Evolutionary conservation across 345 rosid species (phyloP), one percentile per base, ranked within the genome.

Genomic region (Arabis alpina): DNA sequence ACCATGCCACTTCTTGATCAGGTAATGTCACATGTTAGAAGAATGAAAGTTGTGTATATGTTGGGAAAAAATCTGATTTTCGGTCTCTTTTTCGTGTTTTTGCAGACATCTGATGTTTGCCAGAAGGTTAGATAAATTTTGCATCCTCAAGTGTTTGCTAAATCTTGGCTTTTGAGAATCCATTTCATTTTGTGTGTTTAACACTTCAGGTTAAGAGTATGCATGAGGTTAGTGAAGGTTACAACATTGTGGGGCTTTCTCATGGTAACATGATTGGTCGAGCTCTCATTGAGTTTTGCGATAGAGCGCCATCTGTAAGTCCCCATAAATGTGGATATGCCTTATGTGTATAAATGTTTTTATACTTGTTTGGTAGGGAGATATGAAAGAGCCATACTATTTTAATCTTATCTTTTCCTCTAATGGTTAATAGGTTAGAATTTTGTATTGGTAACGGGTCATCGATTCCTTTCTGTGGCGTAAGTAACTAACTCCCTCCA

Each of bases 241-340:
- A 84, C 82, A 89, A 82, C 79, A 76, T 92, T 5, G 88, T 92
- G 34, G 96, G 96, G 76, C 93, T 89, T 64, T 92, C 98, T 84
- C 98, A 93, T 83, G 97, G 97, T 70, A 79, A 60, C 80, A 49
- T 88, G 88, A 55, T 93, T 75, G 97, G 86, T 68, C 87, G 86
- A 57, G 96, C 86, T 64, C 23, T 93, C 66, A 66, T 93, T 66
- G 93, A 93, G 75, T 83, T 90, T 61, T 93, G 93, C 70, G 92
- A 86, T 36, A 95, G 84, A 68, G 97, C 79, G n/a, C 98, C 97
- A 37, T 78, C 77, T 68, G 97, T 93, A 83, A 84, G 89, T 64
- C 36, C 62, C 72, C 3, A 2, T 3, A 10, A 40, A 64, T 44
- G 2, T 39, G 10, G 34, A 50, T 50, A 50, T 13, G 3, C 8